Evolutionary conservation across 2,329 filamentous ascomycete species (phyloP), one percentile per base, ranked within the genome.

Genomic region (Trichoderma arundinaceum): DNA sequence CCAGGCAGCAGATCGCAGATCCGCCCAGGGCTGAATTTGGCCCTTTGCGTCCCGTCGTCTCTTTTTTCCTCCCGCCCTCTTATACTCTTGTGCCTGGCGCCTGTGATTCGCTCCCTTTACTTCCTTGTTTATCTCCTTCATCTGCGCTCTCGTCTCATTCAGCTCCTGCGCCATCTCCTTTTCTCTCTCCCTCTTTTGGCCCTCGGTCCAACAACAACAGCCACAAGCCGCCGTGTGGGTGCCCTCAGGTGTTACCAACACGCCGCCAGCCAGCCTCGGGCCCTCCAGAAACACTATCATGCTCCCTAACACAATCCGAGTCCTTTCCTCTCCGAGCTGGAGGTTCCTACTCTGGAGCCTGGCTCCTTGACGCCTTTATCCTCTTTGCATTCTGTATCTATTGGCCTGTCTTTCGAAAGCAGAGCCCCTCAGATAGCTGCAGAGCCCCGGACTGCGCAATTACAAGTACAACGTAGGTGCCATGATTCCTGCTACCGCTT

Each of bases 321-420:
- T 75, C 73, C 74, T 72, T 72, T 74, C 73, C 72, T 79, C 77
- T 78, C 76, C 77, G 71, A 74, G 72, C 70, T 74, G 77, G 77
- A 79, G 77, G 69, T 76, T 79, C 66, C 72, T 77, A 66, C 77
- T 77, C 68, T 76, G 77, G 77, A 73, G 75, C 67, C 69, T 74
- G 71, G 77, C 77, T 68, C 77, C 77, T 71, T 79, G 77, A 79
- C 75, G 74, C 41, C 44, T 48, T 44, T 44, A 22, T 28, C 35
- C 9, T 9, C 41, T 15, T 46, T 19, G 9, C 22, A 49, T 51
- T 10, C 35, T 35, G 28, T n/a, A 53, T 32, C 38, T 28, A 43
- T 57, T 22, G n/a, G 41, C 44, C 17, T 39, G 12, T 12, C 10
- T 10, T 17, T 49, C 19, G 22, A 38, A 22, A 46, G 39, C 35